phyloP scores from a whole-genome alignment of 164 flowering plant genomes.

The Nymphaea thermarum region DNA sequence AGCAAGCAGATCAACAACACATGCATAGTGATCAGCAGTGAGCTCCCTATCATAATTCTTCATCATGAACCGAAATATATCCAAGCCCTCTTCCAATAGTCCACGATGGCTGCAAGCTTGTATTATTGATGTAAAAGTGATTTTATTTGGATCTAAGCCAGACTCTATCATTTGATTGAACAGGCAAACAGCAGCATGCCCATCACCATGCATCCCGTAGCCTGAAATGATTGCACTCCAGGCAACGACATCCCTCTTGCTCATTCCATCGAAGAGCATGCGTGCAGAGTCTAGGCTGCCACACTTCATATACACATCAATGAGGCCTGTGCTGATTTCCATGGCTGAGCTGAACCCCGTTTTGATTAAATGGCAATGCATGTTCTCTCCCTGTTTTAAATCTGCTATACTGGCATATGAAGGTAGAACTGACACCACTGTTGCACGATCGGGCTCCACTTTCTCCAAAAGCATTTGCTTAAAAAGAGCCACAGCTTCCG shows the following conservation, averaged over 20 bases:
- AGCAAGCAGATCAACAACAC: conserved; percentile 71
- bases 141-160: conserved; percentile 53
- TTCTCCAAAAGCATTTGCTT: conserved; percentile 41
- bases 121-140: conserved; percentile 56
- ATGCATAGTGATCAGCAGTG: conserved; percentile 44
- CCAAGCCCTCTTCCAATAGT: conserved; percentile 57
- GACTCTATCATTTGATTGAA: conserved; percentile 52
- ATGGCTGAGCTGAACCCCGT: conserved; percentile 33
- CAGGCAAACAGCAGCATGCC: conserved; percentile 37
- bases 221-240: conserved; percentile 68
- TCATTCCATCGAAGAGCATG: conserved; percentile 35
- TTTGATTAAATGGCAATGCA: conserved; percentile 42
- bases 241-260: conserved; percentile 31
- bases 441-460: conserved; percentile 34
- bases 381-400: conserved; percentile 40
- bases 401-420: conserved; percentile 54
- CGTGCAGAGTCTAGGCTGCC: conserved; percentile 48
- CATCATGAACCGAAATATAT: conserved; percentile 39
- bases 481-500: conserved; percentile 48
- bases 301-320: conserved; percentile 61
- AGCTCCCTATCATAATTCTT: conserved; percentile 15
- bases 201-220: conserved; percentile 59
- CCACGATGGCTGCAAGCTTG: conserved; percentile 79
- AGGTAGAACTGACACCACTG: conserved; percentile 53
- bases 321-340: conserved; percentile 38